Percentiles rank a stretch among this genome's conserved stretches.
Conservation (phyloP, 2,329 filamentous ascomycete genomes). For the Ascochyta clinopodiicola region DNA sequence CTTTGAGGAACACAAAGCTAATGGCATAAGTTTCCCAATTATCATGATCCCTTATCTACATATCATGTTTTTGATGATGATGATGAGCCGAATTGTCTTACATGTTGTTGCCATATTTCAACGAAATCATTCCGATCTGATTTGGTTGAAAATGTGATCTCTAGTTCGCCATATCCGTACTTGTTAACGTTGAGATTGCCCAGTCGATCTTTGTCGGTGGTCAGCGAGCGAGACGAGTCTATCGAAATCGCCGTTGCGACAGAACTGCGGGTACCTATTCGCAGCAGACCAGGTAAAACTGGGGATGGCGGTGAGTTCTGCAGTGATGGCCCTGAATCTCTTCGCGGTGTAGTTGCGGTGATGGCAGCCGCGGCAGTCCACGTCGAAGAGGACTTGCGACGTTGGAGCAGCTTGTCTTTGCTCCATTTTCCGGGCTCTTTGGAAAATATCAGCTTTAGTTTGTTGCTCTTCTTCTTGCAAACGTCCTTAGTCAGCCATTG, state of each 20-base stretch:
- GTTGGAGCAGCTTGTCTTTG: conserved; percentile 33
- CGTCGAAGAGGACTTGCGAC: conserved; percentile 26
- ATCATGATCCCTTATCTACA: not conserved
- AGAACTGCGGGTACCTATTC: conserved; percentile 22
- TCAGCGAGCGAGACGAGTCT: conserved; percentile 15
- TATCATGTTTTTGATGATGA: not conserved
- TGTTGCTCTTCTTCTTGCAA: conserved; percentile 32
- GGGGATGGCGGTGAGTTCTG: conserved; percentile 20
- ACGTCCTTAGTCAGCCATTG: conserved; percentile 36
- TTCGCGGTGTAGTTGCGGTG: conserved; percentile 6
- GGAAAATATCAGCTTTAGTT: conserved; percentile 34
- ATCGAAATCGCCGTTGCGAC: conserved; percentile 17
- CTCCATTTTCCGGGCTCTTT: conserved; percentile 38
- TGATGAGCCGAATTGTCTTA: conserved; percentile 18
- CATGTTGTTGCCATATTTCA: conserved; percentile 35
- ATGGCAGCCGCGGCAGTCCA: not conserved
- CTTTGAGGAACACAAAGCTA: not conserved
- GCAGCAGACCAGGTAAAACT: conserved; percentile 12
- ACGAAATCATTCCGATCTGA: conserved; percentile 36
- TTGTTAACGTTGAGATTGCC: conserved; percentile 31
- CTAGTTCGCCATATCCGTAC: conserved; percentile 36
- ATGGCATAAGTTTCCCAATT: not conserved
- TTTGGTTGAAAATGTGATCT: conserved; percentile 39
- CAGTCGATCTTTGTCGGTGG: not conserved
- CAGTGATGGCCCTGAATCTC: not conserved